Evolutionary conservation across 257 asterid genomes (phyloP), one percentile per base, ranked within the genome.

Genomic region (Osmanthus fragrans): DNA sequence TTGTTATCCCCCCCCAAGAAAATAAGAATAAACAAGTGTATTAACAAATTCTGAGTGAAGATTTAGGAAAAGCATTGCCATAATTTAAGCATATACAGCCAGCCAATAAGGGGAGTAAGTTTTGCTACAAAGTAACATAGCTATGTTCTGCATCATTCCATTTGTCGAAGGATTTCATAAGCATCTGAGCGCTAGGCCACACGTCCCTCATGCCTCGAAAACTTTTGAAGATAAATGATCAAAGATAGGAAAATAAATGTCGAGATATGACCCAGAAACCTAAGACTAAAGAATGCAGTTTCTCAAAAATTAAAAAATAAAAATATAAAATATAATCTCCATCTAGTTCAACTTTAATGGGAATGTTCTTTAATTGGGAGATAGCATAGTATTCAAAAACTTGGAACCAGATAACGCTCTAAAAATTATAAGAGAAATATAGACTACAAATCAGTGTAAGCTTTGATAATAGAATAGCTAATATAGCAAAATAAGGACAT

Each of bases 331-430:
- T 5, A 54, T 11, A 54, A 54, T 54, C 0, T 30, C 69, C 73
- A 92, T 90, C 98, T 98, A 86, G 83, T 92, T 90, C 64, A 54
- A 18, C n/a, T 54, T 54, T 54, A 6, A 54, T 19, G 5, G 64
- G 27, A 19, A 54, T 54, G 25, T 18, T 54, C 64, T 54, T 2
- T 54, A 18, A 54, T 18, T 54, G 9, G 11, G 66, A 90, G 27
- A 54, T 54, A n/a, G n/a, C 21, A 16, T n/a, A 1, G 9, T 21
- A 54, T 54, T 54, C 11, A 18, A 54, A 54, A 54, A 54, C 27
- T 19, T 16, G 63, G 63, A 18, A n/a, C 27, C 27, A n/a, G 64
- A 47, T 54, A 6, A 54, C 10, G 2, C 64, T 7, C 23, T 1
- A 2, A 18, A 54, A 54, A 54, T 18, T 11, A 19, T 19, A n/a